Base-by-base conservation (phyloP, 108 stramenopile species). In the Cyclotella atomus region DNA sequence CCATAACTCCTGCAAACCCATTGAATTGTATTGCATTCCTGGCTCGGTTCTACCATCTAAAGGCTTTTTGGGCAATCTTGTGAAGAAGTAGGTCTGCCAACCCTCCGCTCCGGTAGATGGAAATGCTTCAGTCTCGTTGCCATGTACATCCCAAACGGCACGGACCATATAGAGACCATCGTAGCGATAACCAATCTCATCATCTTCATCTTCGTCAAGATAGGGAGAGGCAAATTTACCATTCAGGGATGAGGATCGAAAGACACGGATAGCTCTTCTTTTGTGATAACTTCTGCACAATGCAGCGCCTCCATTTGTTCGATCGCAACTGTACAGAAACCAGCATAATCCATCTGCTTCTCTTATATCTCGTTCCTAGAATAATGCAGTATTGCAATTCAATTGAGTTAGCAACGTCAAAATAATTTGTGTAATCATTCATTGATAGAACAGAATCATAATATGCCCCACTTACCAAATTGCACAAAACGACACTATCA, bases 401-500 rank as follows among this genome's bases (percentile, higher is more conserved):
- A 25, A 17, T 2, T n/a, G 15, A 52, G 23, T 32, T 62, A 2
- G 21, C 30, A 38, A 3, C 4, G 16, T 14, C 35, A 36, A 59
- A 59, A 3, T 15, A 9, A 59, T n/a, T n/a, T n/a, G n/a, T n/a
- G n/a, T n/a, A n/a, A n/a, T n/a, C n/a, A n/a, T n/a, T n/a, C n/a
- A n/a, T n/a, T n/a, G n/a, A n/a, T n/a, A n/a, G n/a, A n/a, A 57
- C 29, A 57, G 14, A 57, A 60, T 2, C 2, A 32, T 33, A 27
- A 30, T 20, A n/a, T 29, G 27, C 59, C n/a, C 24, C n/a, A 82
- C 73, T 46, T 63, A 67, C 59, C 78, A 85, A 68, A 57, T 79
- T 76, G 16, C 78, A 71, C 41, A 85, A n/a, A 23, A 84, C 76
- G 38, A 88, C 73, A 45, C 82, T 83, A 70, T 88, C 85, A 23